A percentile compares a stretch with the other conserved stretches of the same genome.
Conservation (phyloP, 2,329 filamentous ascomycete genomes). For the Fusarium xyrophilum region DNA sequence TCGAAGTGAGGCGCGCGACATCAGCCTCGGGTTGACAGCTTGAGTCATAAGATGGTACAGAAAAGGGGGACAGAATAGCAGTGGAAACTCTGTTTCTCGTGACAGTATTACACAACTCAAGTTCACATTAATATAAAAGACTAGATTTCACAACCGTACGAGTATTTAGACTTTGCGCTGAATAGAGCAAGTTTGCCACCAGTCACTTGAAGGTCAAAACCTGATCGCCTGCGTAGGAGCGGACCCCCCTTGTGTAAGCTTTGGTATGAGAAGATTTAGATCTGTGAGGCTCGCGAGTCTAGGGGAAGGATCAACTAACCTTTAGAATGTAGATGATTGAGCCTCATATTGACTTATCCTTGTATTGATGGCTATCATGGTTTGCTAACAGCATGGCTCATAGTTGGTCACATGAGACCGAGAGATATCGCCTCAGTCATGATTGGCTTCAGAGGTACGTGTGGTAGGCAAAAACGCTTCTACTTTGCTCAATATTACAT, state of each 20-base stretch:
- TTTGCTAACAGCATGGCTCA: no score
- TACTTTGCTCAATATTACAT: no score
- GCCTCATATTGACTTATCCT: accelerated
- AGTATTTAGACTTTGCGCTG: accelerated
- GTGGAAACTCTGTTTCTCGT: background rate
- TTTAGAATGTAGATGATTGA: accelerated
- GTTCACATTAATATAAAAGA: accelerated
- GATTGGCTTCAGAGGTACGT: no score
- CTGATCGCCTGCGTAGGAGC: accelerated
- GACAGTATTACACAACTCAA: background rate
- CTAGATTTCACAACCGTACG: no score
- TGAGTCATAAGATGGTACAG: background rate
- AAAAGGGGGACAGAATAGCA: background rate
- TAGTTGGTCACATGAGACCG: accelerated
- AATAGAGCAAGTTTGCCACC: background rate
- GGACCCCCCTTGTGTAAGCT: background rate
- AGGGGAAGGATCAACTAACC: background rate
- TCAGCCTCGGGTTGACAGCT: accelerated
- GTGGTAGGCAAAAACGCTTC: background rate
- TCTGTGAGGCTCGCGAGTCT: background rate
- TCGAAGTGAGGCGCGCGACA: accelerated
- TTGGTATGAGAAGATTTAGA: background rate
- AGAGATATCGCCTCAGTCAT: background rate
- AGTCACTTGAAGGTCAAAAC: background rate
- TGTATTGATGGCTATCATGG: background rate